These are phyloP conservation scores for Martensiomyces pterosporus DNA, from an alignment of 192 early-diverging fungal species.

Conservation along the genomic window DNA sequence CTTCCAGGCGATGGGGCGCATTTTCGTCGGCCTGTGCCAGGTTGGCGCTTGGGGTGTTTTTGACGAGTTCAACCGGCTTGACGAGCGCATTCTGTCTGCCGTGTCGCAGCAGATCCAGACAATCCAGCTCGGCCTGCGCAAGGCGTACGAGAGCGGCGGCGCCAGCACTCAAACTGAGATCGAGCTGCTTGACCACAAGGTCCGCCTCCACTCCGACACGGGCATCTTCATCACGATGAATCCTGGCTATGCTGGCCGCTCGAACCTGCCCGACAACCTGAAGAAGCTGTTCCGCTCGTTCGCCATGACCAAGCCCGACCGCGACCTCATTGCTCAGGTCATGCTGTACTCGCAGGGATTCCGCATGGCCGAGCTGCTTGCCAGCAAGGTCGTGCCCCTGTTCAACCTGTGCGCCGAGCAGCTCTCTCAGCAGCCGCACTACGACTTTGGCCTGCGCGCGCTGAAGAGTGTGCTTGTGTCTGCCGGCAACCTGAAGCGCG, in stretches of 20 bases:
- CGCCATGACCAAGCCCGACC: conserved; percentile 98
- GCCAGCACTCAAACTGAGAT: conserved; percentile 61
- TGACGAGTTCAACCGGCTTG: conserved; percentile 99
- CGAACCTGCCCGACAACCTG: conserved; percentile 97
- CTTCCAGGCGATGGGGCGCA: conserved; percentile 99
- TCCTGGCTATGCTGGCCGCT: conserved; percentile 97
- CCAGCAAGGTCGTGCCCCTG: conserved; percentile 94
- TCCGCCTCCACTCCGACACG: conserved; percentile 83
- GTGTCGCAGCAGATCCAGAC: conserved; percentile 99
- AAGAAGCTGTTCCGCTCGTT: conserved; percentile 99
- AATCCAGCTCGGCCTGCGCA: conserved; percentile 90
- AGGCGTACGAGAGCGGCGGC: conserved; percentile 8
- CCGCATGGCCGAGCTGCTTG: conserved; percentile 87
- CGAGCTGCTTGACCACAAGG: conserved; percentile 86
- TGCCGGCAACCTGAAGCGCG: conserved; percentile 98
- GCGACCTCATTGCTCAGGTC: conserved; percentile 98
- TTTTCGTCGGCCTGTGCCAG: conserved; percentile 97
- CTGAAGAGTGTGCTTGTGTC: conserved; percentile 98
- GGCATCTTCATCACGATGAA: conserved; percentile 99
- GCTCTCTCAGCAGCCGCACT: conserved; percentile 93
- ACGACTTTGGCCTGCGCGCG: conserved; percentile 98
- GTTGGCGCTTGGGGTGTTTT: conserved; percentile 99
- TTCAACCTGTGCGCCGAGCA: conserved; percentile 96
- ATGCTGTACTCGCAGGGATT: conserved; percentile 99
- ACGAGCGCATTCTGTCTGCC: conserved; percentile 96